These are phyloP conservation scores for Aspergillus wentii DNA, from an alignment of 495 filamentous ascomycete genomes.

Conservation along the genomic window DNA sequence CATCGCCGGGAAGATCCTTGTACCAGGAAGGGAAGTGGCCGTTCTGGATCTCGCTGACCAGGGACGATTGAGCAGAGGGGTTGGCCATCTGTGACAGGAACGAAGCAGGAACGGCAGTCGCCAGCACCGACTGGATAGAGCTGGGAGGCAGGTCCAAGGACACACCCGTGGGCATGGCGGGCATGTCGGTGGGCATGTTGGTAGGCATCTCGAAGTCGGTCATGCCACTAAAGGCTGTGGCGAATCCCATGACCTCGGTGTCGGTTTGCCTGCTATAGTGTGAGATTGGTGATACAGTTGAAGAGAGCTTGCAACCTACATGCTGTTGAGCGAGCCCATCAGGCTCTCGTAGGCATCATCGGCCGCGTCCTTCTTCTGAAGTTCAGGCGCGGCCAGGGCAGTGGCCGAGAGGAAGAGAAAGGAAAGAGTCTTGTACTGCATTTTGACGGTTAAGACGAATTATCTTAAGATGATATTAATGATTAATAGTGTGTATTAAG, in stretches of 20 bases:
- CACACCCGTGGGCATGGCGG: no score
- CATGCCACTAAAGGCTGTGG: neutral
- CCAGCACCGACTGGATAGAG: conserved; percentile 14
- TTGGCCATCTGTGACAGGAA: conserved; percentile 2
- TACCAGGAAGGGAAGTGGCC: conserved; percentile 13
- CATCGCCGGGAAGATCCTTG: conserved; percentile 7
- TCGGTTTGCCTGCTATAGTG: conserved; percentile 4
- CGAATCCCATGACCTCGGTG: neutral
- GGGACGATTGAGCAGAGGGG: neutral
- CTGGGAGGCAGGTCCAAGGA: conserved; percentile 4
- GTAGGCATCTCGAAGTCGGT: neutral
- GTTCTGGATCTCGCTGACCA: conserved; percentile 8
- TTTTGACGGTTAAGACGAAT: conserved; percentile 7
- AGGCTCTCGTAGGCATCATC: neutral
- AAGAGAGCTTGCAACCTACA: conserved; percentile 2
- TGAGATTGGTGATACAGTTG: neutral
- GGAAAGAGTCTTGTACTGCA: conserved; percentile 14
- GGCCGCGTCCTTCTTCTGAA: neutral
- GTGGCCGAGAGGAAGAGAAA: conserved; percentile 10
- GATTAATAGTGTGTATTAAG: no score
- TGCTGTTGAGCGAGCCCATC: conserved; percentile 1
- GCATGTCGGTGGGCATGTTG: conserved; percentile 4
- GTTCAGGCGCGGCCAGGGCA: conserved; percentile 10
- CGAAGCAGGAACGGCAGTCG: conserved; percentile 11
- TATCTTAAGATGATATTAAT: no score